Evolutionary conservation across 2,329 filamentous ascomycete species (phyloP).

Genomic region (Aureobasidium pullulans): DNA sequence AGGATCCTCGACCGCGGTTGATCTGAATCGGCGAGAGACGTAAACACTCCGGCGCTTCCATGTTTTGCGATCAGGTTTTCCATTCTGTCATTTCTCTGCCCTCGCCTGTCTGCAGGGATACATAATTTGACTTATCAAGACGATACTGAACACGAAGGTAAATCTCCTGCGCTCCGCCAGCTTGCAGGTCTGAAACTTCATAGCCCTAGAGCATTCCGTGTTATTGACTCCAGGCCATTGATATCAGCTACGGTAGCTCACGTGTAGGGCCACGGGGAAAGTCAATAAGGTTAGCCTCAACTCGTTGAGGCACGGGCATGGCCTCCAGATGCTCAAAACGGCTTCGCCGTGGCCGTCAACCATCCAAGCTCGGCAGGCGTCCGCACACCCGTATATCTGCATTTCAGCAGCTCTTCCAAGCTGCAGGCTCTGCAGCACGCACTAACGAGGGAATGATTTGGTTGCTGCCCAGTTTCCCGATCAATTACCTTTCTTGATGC

Average conservation of each 20-base stretch:
- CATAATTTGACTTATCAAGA: background rate
- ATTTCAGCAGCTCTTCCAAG: background rate
- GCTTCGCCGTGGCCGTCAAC: background rate
- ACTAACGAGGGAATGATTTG: background rate
- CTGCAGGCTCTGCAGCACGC: conserved; percentile 9
- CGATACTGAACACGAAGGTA: background rate
- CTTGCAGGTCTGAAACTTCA: background rate
- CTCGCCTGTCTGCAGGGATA: background rate
- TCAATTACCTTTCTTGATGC: background rate
- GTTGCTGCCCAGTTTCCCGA: background rate
- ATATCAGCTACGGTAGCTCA: background rate
- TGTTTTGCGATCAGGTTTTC: background rate
- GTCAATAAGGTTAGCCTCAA: conserved; percentile 2
- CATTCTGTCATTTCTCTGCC: background rate
- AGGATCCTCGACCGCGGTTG: background rate
- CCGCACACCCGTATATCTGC: background rate
- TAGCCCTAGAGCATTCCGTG: background rate
- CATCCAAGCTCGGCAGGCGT: background rate
- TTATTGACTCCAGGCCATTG: conserved; percentile 2
- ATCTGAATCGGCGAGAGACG: background rate
- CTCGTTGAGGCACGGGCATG: conserved; percentile 1
- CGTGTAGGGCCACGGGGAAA: background rate
- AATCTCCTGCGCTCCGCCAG: background rate
- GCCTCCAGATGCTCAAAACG: background rate
- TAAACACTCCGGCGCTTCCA: background rate